Evolutionary conservation across 2,329 filamentous ascomycete genomes (phyloP).

Genomic region (Xylariales sp.): DNA sequence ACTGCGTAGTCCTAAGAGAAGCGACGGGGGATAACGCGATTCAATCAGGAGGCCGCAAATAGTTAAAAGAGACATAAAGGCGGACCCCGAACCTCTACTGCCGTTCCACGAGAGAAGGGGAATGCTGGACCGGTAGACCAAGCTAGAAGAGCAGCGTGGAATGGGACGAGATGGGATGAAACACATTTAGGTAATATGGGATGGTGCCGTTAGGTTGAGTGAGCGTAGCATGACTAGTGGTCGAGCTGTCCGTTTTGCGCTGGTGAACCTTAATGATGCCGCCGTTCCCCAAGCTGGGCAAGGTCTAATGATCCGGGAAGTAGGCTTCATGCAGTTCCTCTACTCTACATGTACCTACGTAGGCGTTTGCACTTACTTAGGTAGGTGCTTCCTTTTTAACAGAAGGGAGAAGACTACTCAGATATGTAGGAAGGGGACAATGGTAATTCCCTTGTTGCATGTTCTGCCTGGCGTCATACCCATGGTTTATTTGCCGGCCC

Average conservation of each 20-base stretch:
- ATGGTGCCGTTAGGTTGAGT: background rate
- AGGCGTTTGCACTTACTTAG: no score
- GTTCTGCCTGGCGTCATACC: background rate
- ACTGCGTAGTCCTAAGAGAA: background rate
- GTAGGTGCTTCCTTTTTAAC: no score
- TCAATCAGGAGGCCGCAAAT: background rate
- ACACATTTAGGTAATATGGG: background rate
- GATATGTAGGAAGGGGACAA: background rate
- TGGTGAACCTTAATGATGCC: slow-evolving; percentile 27
- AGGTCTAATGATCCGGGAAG: background rate
- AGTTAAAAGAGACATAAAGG: background rate
- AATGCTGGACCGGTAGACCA: no score
- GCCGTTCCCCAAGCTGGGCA: background rate
- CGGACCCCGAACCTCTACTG: background rate
- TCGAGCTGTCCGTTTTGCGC: background rate
- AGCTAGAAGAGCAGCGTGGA: background rate
- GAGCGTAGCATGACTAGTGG: background rate
- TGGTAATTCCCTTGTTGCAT: no score
- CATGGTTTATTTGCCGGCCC: background rate
- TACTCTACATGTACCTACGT: no score
- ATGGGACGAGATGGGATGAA: background rate
- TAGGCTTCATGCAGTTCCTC: background rate
- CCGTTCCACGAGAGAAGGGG: background rate
- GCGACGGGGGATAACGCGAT: background rate
- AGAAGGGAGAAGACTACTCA: background rate